Evolutionary conservation across 345 rosid species (phyloP).

Genomic region (Cardamine occulta): DNA sequence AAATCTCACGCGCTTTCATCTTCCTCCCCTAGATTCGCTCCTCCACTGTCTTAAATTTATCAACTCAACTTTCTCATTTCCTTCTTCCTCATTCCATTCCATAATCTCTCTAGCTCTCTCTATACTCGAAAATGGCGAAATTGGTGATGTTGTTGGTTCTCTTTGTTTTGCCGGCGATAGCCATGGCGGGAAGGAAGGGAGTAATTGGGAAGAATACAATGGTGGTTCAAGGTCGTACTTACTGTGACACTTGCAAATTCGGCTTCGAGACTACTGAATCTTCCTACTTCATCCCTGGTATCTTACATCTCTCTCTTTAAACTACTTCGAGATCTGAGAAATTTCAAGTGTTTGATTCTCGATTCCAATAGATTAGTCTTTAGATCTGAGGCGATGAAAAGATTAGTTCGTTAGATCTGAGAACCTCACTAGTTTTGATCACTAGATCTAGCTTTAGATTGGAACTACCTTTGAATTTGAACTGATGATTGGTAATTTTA

Average conservation of each 20-base stretch:
- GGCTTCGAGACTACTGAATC: conserved; percentile 84
- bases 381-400: not conserved
- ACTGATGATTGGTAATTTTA: not conserved
- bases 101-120: not conserved
- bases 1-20: conserved; percentile 36
- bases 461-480: not conserved
- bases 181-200: conserved; percentile 52
- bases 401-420: conserved; percentile 17
- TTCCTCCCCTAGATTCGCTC: conserved; percentile 33
- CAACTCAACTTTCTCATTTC: not conserved
- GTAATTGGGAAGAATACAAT: conserved; percentile 43
- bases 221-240: conserved; percentile 62
- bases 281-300: conserved; percentile 65
- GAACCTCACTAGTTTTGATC: not conserved
- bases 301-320: not conserved
- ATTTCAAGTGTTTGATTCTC: not conserved
- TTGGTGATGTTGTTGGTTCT: conserved; percentile 55
- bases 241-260: conserved; percentile 83
- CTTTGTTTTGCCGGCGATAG: conserved; percentile 63
- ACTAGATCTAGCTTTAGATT: conserved; percentile 22
- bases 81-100: conserved; percentile 5
- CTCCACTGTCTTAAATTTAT: conserved; percentile 15
- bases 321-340: conserved; percentile 13
- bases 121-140: conserved; percentile 55
- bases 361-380: not conserved